A percentile compares a stretch with the other conserved stretches of the same genome.
These are phyloP conservation scores for Nadsonia fulvescens DNA, from an alignment of 805 yeast species.

Conservation along the genomic window DNA sequence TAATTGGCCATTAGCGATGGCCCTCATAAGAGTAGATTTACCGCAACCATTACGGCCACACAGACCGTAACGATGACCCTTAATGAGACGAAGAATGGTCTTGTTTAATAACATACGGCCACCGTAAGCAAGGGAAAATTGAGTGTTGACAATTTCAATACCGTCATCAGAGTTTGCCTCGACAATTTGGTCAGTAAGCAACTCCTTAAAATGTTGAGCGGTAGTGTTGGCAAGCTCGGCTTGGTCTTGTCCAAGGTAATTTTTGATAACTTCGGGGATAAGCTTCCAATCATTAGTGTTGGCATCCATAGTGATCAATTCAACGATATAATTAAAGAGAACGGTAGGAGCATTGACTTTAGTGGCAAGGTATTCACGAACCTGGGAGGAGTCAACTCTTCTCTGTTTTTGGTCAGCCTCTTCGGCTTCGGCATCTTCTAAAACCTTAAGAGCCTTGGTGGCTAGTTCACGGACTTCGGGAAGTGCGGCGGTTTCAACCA, in stretches of 20 bases:
- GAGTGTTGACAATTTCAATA: slow-evolving; percentile 80
- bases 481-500: slow-evolving; percentile 73
- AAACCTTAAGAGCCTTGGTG: slow-evolving; percentile 62
- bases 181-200: slow-evolving; percentile 26
- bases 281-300: slow-evolving; percentile 22
- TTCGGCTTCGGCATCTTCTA: slow-evolving; percentile 60
- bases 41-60: slow-evolving; percentile 99
- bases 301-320: slow-evolving; percentile 16
- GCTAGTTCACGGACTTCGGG: slow-evolving; percentile 96
- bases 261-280: slow-evolving; percentile 23
- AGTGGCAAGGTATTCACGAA: slow-evolving; percentile 16
- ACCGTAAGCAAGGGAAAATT: slow-evolving; percentile 92
- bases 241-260: slow-evolving; percentile 25
- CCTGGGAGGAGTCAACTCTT: slow-evolving; percentile 37
- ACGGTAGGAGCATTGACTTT: slow-evolving; percentile 26
- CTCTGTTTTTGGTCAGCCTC: slow-evolving; percentile 70
- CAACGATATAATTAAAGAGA: slow-evolving; percentile 15
- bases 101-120: slow-evolving; percentile 92
- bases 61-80: slow-evolving; percentile 94
- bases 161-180: slow-evolving; percentile 60
- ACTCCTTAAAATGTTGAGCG: slow-evolving; percentile 15
- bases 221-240: slow-evolving; percentile 20
- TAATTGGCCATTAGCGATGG: slow-evolving; percentile 88
- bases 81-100: slow-evolving; percentile 68
- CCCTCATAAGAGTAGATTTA: slow-evolving; percentile 91